These are phyloP conservation scores for Chondrostereum purpureum DNA, from an alignment of 1,284 basidiomycete genomes.

Conservation along the genomic window DNA sequence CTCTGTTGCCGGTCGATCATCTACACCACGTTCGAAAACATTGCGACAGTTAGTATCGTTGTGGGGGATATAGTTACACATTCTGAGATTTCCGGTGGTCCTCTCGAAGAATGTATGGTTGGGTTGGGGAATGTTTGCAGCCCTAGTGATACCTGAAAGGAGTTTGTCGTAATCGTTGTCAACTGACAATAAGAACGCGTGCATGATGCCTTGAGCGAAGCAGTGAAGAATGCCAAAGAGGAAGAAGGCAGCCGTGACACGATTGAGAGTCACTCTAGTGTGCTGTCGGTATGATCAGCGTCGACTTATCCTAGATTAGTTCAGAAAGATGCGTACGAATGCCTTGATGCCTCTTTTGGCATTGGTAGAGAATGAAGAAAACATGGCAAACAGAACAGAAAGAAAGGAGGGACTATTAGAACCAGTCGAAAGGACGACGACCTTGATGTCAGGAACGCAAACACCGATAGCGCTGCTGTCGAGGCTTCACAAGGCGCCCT, in stretches of 20 bases:
- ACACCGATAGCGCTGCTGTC: neutral
- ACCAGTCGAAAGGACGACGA: too few relatives aligned
- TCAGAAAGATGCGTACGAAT: neutral
- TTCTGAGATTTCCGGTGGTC: constrained; percentile 25
- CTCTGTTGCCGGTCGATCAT: neutral
- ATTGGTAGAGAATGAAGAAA: neutral
- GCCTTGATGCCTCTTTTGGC: neutral
- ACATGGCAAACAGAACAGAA: neutral
- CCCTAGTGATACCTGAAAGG: constrained; percentile 30
- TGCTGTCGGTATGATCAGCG: constrained; percentile 4
- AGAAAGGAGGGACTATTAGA: neutral
- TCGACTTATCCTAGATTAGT: neutral
- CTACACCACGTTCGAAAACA: constrained; percentile 25
- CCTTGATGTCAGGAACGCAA: neutral
- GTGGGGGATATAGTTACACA: constrained; percentile 43
- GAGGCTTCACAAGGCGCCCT: neutral
- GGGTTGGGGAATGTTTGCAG: constrained; percentile 28
- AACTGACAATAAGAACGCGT: constrained; percentile 40
- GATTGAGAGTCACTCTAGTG: constrained; percentile 15
- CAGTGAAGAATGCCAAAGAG: constrained; percentile 36
- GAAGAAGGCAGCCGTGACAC: constrained; percentile 41
- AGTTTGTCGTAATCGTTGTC: constrained; percentile 36
- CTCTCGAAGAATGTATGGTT: constrained; percentile 36
- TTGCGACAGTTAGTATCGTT: constrained; percentile 8
- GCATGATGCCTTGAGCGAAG: constrained; percentile 38